Evolutionary conservation across 305 asterid genomes (phyloP).

Genomic region (Fraxinus greggii): DNA sequence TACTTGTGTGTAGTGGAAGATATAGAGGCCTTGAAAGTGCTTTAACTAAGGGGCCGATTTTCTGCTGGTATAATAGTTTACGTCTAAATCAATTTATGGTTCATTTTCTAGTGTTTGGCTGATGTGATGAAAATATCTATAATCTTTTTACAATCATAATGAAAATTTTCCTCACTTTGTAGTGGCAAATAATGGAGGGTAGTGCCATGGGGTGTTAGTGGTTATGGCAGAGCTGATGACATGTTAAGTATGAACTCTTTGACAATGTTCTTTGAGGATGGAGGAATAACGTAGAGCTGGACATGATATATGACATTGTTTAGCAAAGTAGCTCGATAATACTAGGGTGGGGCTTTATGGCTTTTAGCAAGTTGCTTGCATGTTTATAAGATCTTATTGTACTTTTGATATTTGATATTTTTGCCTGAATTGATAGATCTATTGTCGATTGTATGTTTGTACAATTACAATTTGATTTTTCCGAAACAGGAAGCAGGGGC

Average conservation of each 20-base stretch:
- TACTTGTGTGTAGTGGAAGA: not conserved
- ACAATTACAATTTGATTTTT: not conserved
- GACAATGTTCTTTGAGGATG: not conserved
- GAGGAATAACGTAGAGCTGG: not conserved
- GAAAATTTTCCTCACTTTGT: not conserved
- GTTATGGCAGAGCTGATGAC: not conserved
- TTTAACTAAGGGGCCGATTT: not conserved
- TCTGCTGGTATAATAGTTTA: not conserved
- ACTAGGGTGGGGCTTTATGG: not conserved
- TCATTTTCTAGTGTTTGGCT: not conserved
- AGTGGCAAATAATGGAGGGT: not conserved
- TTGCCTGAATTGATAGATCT: not conserved
- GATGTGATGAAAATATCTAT: not conserved
- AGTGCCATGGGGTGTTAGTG: not conserved
- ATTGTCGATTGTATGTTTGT: not conserved
- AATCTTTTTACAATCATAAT: not conserved
- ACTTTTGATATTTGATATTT: not conserved
- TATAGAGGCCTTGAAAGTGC: not conserved
- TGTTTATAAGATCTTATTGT: not conserved
- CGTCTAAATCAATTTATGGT: not conserved
- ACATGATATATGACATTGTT: not conserved
- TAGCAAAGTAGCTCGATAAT: not conserved
- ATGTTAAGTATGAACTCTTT: not conserved
- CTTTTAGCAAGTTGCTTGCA: not conserved
- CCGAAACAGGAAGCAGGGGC: slow-evolving; percentile 32